Evolutionary conservation across 768 basidiomycete genomes (phyloP), one percentile per base, ranked within the genome.

Genomic region (Piloderma croceum): DNA sequence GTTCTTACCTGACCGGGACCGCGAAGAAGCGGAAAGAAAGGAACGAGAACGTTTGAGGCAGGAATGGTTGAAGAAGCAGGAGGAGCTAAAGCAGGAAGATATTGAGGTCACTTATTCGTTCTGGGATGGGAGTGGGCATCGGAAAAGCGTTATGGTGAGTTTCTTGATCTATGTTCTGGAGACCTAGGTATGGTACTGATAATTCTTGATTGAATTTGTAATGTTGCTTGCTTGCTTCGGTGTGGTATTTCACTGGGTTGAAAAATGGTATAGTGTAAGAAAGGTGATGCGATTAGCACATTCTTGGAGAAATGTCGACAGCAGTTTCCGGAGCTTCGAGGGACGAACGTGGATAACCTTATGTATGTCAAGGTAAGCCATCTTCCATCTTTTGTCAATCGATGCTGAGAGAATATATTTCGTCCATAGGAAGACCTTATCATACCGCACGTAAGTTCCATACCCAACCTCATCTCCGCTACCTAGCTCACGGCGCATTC

Each of bases 41-140:
- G 84, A 92, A 59, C 73, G 94, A 27, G 96, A 99, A 58, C 76
- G 85, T 36, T 70, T 99, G 29, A 73, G 96, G 2, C 74, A 90
- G 44, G 81, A 96, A 60, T 99, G 93, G 92, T 69, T 98, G 24
- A 67, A 62, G 49, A 71, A 71, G 46, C 83, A 87, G 51, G 73
- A 82, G 59, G 70, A 80, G 18, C 74, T 83, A 40, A 83, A 83
- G 58, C 54, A 64, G 20, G 83, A 84, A 47, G 74, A 76, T 18
- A 88, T 99, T 39, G 96, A 98, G 61, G 74, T 99, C 41, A 83
- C 83, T 0, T 99, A 97, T 57, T 96, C 91, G 0, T 99, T 83
- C 60, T 99, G 96, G 96, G 96, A 99, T 59, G 96, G 96, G 9
- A 91, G 86, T 53, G 96, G 96, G 0, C 96, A 98, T 64, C 71